Base-by-base conservation (phyloP, 2,329 filamentous ascomycete genomes). In the Scorias spongiosa region DNA sequence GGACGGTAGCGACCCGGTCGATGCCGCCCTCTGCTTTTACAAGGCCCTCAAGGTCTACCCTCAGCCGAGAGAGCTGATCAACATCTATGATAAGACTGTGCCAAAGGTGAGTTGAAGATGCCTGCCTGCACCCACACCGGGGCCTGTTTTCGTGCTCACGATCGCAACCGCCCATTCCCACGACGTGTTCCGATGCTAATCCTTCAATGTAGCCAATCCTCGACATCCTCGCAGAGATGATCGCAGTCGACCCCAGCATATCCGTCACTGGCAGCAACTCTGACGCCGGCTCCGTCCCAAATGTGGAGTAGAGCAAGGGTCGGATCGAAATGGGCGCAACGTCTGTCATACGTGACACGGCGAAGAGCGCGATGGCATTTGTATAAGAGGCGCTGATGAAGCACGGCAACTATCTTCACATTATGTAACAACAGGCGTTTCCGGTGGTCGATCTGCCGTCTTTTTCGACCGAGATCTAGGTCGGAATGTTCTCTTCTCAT, bases 21-120 rank as follows among this genome's bases (percentile, higher is more conserved):
- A 95, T 52, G 85, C 91, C 42, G 89, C 91, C 40, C 71, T 96
- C 48, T 86, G 84, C 65, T 98, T 98, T 70, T 98, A 96, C 77
- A 93, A 88, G 74, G 91, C 88, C 39, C 76, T 98, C 54, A 98
- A 98, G 76, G 91, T 96, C 55, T 98, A 98, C 69, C 91, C 91
- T 42, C 83, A 85, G 57, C 91, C 89, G 10, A 76, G 81, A 56
- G 91, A 96, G 60, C 72, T 98, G 57, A 95, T 98, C 63, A 77
- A 76, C 58, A 94, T 98, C 65, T 98, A 98, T 67, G 91, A 98
- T 66, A 94, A 93, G 77, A 96, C 91, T 29, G 88, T 96, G 39
- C 82, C 89, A 56, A 95, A 95, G 83, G 88, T 86, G 65, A 47
- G 62, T 45, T 17, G n/a, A 18, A 28, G 18, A 14, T 28, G 14